These are phyloP conservation scores for Boletellus sp. DNA, from an alignment of 768 basidiomycete species.

Conservation along the genomic window DNA sequence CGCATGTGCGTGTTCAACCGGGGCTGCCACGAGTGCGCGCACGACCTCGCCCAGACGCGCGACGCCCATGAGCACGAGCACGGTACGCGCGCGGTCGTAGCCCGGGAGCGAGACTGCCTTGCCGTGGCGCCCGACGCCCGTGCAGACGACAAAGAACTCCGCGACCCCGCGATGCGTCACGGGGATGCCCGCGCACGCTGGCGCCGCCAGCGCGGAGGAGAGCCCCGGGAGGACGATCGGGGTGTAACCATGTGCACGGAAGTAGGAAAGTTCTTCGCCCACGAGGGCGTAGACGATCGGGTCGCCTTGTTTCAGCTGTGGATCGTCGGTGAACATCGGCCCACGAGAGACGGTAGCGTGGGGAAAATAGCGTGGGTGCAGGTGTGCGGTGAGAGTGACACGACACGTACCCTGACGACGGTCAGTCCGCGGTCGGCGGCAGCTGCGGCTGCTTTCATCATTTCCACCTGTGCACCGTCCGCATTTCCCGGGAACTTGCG, in stretches of 20 bases:
- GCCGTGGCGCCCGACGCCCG: constrained; percentile 87
- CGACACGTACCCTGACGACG: constrained; percentile 84
- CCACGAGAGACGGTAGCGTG: no score
- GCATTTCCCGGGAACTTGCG: constrained; percentile 98
- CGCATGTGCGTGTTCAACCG: constrained; percentile 13
- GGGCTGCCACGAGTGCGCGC: constrained; percentile 44
- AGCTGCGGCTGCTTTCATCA: constrained; percentile 89
- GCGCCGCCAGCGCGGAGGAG: constrained; percentile 84
- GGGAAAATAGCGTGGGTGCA: no score
- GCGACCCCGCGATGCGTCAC: constrained; percentile 95
- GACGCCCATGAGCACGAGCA: constrained; percentile 93
- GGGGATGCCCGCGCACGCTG: constrained; percentile 85
- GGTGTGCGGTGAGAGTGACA: constrained; percentile 3
- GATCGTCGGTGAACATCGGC: background rate
- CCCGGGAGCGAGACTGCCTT: constrained; percentile 81
- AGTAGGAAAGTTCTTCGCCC: constrained; percentile 92
- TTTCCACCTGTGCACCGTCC: constrained; percentile 89
- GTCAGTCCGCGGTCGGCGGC: constrained; percentile 76
- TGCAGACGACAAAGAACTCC: constrained; percentile 85
- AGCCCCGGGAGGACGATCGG: constrained; percentile 87
- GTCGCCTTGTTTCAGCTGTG: constrained; percentile 93
- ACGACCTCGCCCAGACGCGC: constrained; percentile 77
- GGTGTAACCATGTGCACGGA: constrained; percentile 82
- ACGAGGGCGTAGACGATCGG: constrained; percentile 92
- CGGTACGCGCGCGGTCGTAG: constrained; percentile 76